Base-by-base conservation (phyloP, 805 yeast species). In the Tetrapisispora fleetii region DNA sequence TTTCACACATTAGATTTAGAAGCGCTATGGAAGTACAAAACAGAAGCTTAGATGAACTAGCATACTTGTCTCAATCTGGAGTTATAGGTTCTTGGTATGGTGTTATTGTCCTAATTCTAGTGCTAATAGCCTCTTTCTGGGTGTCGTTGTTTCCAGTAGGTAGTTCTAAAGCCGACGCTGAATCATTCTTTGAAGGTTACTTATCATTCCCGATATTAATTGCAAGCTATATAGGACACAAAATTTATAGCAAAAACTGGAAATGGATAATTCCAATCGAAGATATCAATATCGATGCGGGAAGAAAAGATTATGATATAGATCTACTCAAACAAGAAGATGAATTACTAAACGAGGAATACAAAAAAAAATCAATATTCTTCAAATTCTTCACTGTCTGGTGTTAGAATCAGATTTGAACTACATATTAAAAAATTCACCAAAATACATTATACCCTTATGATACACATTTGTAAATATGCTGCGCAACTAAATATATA, bases 71-170 rank as follows among this genome's bases (percentile, higher is more conserved):
- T 11, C 81, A 77, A 54, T 71, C 76, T 32, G 93, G 93, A 51
- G 63, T 79, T 37, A 66, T 57, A 49, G 90, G 90, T 39, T 80
- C 90, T 2, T 61, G 62, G 53, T 74, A 74, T 55, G 90, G 91
- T 48, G 60, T 76, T 24, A 28, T 66, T 9, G 67, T 85, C 48
- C 75, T 80, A 59, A 50, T 73, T 45, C 64, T 81, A 52, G 80
- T 84, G 43, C 67, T 85, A 42, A 68, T 77, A 44, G 84, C 87
- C 37, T 86, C 83, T 62, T 84, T 85, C 71, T 85, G 90, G 90
- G 72, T 80, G 48, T 86, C 90, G 2, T 67, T 84, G 44, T 84
- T 72, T 72, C 91, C 91, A 47, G 59, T 77, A 36, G 78, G 79
- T n/a, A 74, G 77, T 13, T 67, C 56, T 3, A 48, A 67, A 10